phyloP scores from a whole-genome alignment of 116 monocot genomes.

The Cymodocea nodosa region DNA sequence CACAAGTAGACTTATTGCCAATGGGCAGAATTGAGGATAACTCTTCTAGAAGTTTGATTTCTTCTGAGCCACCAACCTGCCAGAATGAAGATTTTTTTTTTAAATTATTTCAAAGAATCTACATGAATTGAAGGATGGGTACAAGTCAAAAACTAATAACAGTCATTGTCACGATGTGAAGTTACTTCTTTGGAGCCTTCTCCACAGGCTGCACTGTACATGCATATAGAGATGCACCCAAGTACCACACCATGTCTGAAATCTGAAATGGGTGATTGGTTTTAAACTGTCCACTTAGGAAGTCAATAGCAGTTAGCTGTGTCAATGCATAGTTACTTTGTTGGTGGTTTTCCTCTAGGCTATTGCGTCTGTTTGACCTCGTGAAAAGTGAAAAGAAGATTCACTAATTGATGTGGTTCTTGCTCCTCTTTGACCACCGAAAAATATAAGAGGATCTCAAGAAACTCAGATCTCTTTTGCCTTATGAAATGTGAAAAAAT shows the following conservation, averaged over 20 bases:
- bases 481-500: conserved; percentile 18
- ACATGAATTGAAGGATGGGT: too few relatives aligned
- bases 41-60: too few relatives aligned
- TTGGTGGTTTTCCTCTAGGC: background rate
- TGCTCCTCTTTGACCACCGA: conserved; percentile 8
- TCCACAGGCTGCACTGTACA: background rate
- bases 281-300: background rate
- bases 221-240: background rate
- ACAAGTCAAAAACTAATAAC: too few relatives aligned
- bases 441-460: background rate
- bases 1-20: too few relatives aligned
- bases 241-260: background rate
- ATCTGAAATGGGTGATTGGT: background rate
- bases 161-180: background rate
- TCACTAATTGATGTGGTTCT: conserved; percentile 16
- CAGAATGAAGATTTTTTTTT: too few relatives aligned
- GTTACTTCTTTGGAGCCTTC: background rate
- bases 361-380: conserved; percentile 1
- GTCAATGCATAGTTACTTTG: background rate
- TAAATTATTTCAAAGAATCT: too few relatives aligned
- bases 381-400: conserved; percentile 20
- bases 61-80: too few relatives aligned
- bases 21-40: too few relatives aligned
- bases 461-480: conserved; percentile 1
- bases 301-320: background rate